Conservation (phyloP, 108 stramenopile species). For the Cafeteria roenbergensis region DNA sequence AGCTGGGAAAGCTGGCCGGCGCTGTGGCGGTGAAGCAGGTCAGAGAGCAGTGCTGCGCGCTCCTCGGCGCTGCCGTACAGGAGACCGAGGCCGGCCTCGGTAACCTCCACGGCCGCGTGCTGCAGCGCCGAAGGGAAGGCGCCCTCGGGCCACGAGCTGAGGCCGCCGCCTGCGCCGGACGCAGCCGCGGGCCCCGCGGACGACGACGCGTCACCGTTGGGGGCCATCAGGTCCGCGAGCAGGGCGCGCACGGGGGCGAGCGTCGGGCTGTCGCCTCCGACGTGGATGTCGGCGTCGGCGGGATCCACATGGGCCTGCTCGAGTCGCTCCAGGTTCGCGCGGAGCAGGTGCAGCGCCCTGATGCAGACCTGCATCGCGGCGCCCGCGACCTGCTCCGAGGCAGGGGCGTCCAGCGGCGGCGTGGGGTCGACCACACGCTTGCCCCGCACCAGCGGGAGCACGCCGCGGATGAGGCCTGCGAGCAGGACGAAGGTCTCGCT, state of each 20-base stretch:
- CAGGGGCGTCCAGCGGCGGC: not conserved
- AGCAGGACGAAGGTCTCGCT: not conserved
- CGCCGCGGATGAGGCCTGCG: not conserved
- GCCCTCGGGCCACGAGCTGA: not conserved
- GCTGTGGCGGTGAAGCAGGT: not conserved
- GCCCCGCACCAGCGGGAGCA: not conserved
- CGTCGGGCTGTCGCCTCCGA: too few species aligned
- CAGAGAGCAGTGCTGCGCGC: not conserved
- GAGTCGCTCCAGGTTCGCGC: not conserved
- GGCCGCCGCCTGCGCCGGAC: too few species aligned
- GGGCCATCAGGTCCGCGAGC: too few species aligned
- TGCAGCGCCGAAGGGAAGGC: not conserved
- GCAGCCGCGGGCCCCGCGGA: too few species aligned
- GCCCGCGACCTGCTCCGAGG: not conserved
- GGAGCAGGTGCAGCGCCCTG: not conserved
- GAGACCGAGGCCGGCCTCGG: not conserved
- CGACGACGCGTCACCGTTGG: too few species aligned
- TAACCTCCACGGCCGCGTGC: not conserved
- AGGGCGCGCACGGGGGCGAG: too few species aligned
- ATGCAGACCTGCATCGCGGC: not conserved
- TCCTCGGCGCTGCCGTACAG: not conserved
- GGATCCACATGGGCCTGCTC: not conserved
- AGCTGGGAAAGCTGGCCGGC: not conserved
- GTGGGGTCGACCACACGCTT: too few species aligned
- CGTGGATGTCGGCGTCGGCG: not conserved